Percentiles rank a stretch among this genome's conserved stretches.
Conservation (phyloP, 176 grass and related monocot species). For the Pontederia paniculata region DNA sequence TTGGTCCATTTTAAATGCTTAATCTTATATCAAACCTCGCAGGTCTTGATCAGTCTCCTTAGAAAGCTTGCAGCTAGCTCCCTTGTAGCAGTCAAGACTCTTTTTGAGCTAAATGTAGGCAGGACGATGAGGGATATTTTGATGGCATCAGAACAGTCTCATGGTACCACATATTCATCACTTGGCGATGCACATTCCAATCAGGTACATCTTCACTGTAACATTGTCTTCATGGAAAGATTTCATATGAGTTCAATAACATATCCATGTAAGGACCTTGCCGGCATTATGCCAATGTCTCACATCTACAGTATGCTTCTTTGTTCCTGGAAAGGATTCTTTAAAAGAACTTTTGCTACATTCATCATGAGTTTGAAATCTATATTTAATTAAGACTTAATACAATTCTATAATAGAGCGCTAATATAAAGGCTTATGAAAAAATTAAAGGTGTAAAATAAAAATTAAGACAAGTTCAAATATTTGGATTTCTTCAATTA, state of each 20-base stretch:
- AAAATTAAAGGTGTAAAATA: constrained; percentile 11
- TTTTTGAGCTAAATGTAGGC: constrained; percentile 74
- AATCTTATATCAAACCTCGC: constrained; percentile 21
- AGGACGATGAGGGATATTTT: constrained; percentile 66
- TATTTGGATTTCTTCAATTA: not conserved
- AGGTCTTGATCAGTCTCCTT: constrained; percentile 75
- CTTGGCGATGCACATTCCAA: constrained; percentile 63
- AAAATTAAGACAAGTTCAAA: constrained; percentile 1
- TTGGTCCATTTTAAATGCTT: constrained; percentile 5
- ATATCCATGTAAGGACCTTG: no score
- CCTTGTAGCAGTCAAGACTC: constrained; percentile 67
- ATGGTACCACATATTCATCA: constrained; percentile 48
- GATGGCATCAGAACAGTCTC: constrained; percentile 56
- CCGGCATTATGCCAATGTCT: no score
- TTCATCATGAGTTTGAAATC: no score
- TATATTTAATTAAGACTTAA: not conserved
- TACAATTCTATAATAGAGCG: no score
- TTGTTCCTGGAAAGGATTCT: not conserved
- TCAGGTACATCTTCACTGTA: constrained; percentile 37
- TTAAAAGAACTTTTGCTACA: no score
- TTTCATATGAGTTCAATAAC: no score
- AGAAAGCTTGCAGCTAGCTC: constrained; percentile 70
- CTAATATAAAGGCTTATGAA: not conserved
- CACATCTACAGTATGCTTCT: not conserved
- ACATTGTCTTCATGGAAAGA: not conserved